phyloP scores from a whole-genome alignment of 805 yeast genomes.

The Wickerhamiella shivajii region DNA sequence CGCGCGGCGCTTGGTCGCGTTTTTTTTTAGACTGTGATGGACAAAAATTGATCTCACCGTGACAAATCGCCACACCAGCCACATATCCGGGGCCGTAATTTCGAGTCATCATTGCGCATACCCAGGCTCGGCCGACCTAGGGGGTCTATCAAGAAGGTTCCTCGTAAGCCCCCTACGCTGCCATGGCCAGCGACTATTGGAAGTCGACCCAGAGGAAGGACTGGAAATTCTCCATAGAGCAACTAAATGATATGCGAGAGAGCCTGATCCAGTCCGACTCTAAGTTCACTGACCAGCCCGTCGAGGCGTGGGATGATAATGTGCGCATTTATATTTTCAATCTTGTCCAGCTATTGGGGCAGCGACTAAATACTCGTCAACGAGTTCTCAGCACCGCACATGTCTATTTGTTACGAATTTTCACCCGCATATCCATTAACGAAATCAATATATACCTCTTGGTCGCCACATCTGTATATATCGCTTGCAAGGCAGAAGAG shows the following conservation, averaged over 20 bases:
- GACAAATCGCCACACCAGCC: too few relatives aligned
- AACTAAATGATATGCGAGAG: conserved; percentile 34
- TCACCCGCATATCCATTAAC: conserved; percentile 41
- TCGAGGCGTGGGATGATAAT: conserved; percentile 28
- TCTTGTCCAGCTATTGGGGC: conserved; percentile 58
- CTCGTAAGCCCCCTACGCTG: neutral
- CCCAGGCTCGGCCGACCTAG: too few relatives aligned
- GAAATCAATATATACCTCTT: conserved; percentile 73
- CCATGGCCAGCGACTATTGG: conserved; percentile 60
- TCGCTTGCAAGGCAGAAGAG: conserved; percentile 90
- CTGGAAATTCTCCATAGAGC: conserved; percentile 68
- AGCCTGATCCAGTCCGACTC: conserved; percentile 14
- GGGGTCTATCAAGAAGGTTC: too few relatives aligned
- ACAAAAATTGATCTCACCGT: too few relatives aligned
- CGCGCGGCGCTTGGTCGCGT: too few relatives aligned
- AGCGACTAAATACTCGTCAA: conserved; percentile 65
- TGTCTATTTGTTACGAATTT: conserved; percentile 64
- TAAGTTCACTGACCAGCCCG: conserved; percentile 23
- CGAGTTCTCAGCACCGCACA: conserved; percentile 82
- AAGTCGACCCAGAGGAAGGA: conserved; percentile 60
- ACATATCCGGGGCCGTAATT: too few relatives aligned
- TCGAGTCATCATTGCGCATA: too few relatives aligned
- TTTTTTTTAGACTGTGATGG: too few relatives aligned
- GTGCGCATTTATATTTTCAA: conserved; percentile 59
- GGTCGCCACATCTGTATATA: conserved; percentile 71